phyloP scores from a whole-genome alignment of 78 protist genomes.

The Reticulomyxa filosa region DNA sequence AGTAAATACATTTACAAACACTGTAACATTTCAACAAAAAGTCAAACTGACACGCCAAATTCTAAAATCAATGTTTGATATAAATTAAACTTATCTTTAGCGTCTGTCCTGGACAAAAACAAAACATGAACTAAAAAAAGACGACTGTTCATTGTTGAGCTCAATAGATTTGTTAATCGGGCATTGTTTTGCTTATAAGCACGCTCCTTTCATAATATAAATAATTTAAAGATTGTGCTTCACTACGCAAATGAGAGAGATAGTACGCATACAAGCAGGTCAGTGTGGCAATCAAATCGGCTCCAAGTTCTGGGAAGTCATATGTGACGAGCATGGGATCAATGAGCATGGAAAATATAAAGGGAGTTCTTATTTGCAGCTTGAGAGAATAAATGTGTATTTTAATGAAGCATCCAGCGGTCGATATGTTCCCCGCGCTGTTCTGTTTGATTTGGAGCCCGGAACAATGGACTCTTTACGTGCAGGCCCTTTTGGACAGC shows the following conservation, averaged over 20 bases:
- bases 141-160: too few relatives aligned
- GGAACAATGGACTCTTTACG: conserved; percentile 84
- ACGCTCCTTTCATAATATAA: too few relatives aligned
- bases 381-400: conserved; percentile 89
- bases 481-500: conserved; percentile 65
- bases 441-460: conserved; percentile 92
- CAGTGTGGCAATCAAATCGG: conserved; percentile 87
- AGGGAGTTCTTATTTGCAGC: conserved; percentile 62
- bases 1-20: too few relatives aligned
- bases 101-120: too few relatives aligned
- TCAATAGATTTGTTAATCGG: too few relatives aligned
- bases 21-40: too few relatives aligned
- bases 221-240: too few relatives aligned
- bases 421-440: conserved; percentile 89
- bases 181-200: too few relatives aligned
- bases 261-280: conserved; percentile 83
- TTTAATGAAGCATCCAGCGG: conserved; percentile 80
- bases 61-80: too few relatives aligned
- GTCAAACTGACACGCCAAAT: too few relatives aligned
- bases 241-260: conserved; percentile 91
- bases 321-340: conserved; percentile 83
- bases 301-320: conserved; percentile 53
- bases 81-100: too few relatives aligned
- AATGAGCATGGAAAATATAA: conserved; percentile 59
- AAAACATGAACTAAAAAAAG: too few relatives aligned